Percentiles rank a stretch among this genome's conserved stretches.
These are phyloP conservation scores for Rhodotorula diobovata DNA, from an alignment of 768 basidiomycete species.

Conservation along the genomic window DNA sequence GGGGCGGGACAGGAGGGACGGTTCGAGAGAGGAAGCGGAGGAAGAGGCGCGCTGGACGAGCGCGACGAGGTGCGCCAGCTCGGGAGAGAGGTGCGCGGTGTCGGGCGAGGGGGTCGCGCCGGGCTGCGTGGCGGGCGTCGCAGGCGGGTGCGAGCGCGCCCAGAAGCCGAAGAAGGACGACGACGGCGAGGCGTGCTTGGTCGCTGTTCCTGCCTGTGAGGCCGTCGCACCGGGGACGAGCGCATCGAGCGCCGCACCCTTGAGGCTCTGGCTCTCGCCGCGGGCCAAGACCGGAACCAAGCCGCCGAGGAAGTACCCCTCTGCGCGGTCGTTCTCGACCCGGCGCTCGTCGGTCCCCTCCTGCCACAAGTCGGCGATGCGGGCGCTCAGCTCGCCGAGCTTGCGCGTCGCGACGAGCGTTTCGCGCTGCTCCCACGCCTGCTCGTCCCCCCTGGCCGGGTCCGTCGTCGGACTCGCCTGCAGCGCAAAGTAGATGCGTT, in stretches of 20 bases:
- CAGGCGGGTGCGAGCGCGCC: constrained; percentile 32
- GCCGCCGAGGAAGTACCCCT: constrained; percentile 29
- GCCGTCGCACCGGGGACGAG: neutral
- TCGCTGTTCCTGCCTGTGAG: neutral
- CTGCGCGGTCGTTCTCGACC: constrained; percentile 13
- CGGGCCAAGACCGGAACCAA: constrained; percentile 3
- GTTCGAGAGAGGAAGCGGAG: neutral
- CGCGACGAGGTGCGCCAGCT: neutral
- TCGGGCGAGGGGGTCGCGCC: neutral
- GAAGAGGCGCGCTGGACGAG: neutral
- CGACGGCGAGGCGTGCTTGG: constrained; percentile 19
- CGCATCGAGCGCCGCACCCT: constrained; percentile 8
- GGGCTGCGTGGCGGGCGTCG: neutral
- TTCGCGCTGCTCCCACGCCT: constrained; percentile 28
- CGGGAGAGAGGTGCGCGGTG: neutral
- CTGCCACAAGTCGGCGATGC: constrained; percentile 29
- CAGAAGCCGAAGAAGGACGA: constrained; percentile 38
- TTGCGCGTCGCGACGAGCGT: constrained; percentile 28
- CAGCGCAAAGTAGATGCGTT: constrained; percentile 31
- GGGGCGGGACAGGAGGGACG: neutral
- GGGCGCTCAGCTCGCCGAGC: constrained; percentile 30
- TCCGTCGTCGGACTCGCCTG: constrained; percentile 1
- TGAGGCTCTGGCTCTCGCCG: neutral
- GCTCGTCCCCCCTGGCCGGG: neutral
- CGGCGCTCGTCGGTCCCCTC: constrained; percentile 18